phyloP scores from a whole-genome alignment of 331 rosid species.

The Stylosanthes scabra region DNA sequence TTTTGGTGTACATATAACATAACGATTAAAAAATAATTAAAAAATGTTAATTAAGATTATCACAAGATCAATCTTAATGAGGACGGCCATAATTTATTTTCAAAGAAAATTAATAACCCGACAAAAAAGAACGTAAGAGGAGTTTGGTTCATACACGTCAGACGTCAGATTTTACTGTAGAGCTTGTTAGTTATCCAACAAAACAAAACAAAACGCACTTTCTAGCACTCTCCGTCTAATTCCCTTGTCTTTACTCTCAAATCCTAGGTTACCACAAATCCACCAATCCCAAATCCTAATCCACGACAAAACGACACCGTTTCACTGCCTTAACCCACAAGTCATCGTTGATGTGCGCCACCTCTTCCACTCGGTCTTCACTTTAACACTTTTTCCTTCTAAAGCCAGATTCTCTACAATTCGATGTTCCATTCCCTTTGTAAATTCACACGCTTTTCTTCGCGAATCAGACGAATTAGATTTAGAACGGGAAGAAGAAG shows the following conservation, averaged over 20 bases:
- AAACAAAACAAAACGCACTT: neutral
- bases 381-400: slow-evolving; percentile 6
- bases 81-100: too few species aligned
- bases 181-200: too few species aligned
- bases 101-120: neutral
- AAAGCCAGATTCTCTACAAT: slow-evolving; percentile 20
- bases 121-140: neutral
- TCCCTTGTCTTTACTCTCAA: neutral
- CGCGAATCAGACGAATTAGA: neutral
- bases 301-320: slow-evolving; percentile 31
- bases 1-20: too few species aligned
- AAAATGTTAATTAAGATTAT: too few species aligned
- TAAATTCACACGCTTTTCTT: neutral
- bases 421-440: neutral
- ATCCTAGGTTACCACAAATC: neutral
- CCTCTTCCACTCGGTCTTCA: neutral
- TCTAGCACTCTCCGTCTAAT: neutral
- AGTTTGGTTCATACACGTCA: neutral
- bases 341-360: slow-evolving; percentile 6
- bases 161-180: neutral
- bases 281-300: neutral
- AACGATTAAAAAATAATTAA: too few species aligned
- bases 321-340: neutral
- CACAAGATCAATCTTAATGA: too few species aligned
- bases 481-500: neutral